Evolutionary conservation across 2,329 filamentous ascomycete species (phyloP).

Genomic region (Botrytis sinoallii): DNA sequence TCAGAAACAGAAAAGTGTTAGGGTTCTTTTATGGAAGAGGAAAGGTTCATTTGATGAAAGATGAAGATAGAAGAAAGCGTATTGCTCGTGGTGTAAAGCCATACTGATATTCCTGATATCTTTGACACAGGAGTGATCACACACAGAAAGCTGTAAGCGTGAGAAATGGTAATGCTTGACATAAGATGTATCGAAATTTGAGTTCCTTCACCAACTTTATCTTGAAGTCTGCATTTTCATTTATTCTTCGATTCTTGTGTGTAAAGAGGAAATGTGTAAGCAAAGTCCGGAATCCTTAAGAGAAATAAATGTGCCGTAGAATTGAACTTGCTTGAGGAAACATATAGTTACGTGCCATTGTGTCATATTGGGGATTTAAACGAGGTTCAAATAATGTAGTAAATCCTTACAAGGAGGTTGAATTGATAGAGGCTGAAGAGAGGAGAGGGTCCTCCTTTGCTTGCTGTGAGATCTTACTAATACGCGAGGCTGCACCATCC

Average conservation of each 20-base stretch:
- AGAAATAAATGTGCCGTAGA: too few species aligned
- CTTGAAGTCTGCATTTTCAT: neutral
- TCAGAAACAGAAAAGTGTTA: neutral
- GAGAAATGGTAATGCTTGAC: neutral
- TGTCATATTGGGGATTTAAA: too few species aligned
- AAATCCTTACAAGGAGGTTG: neutral
- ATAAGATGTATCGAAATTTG: neutral
- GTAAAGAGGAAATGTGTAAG: too few species aligned
- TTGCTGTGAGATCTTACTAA: neutral
- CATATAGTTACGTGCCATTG: too few species aligned
- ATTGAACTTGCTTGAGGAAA: too few species aligned
- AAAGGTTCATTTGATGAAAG: neutral
- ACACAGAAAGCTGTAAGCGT: neutral
- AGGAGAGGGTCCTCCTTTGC: neutral
- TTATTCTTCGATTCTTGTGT: too few species aligned
- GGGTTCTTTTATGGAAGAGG: neutral
- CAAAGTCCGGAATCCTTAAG: too few species aligned
- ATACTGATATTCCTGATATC: neutral
- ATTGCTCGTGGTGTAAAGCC: neutral
- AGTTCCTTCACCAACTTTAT: neutral
- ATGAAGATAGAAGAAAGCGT: neutral
- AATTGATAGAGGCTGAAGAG: neutral
- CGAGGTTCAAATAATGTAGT: neutral
- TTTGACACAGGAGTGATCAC: neutral
- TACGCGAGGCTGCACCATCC: neutral